Base-by-base conservation (phyloP, 2,329 filamentous ascomycete species). In the Tolypocladium ovalisporum region DNA sequence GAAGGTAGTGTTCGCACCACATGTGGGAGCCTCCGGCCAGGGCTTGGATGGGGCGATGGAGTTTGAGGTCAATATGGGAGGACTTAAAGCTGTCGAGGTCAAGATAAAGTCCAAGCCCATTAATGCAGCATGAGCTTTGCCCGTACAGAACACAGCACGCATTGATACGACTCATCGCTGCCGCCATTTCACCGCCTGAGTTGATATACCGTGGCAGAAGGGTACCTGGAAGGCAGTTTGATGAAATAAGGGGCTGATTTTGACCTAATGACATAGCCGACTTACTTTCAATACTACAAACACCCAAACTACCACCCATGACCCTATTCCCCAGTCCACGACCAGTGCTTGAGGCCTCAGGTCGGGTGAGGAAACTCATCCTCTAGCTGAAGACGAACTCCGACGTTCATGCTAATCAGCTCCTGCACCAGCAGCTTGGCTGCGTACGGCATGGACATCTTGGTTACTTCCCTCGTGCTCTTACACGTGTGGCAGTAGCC, bases 401-500 rank as follows among this genome's bases (percentile, higher is more conserved):
- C 89, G n/a, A 99, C 90, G 71, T 99, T 99, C 94, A 99, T 99
- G 71, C 90, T 96, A 68, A 96, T 87, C 67, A 99, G 74, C 75
- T 99, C 94, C 76, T 99, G 94, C 54, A 97, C 90, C 57, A 99
- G 76, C 68, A 99, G 75, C 80, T 99, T 97, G 1, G 94, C 94
- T 22, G 94, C 94, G 73, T 99, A 99, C 37, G 94, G 94, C 81
- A 99, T 95, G 37, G 87, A 93, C 88, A 99, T 96, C 72, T 88
- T 87, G 19, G 90, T 87, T 32, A 99, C 90, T 35, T 88, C 85
- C 58, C 88, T 83, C 42, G 89, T 92, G 64, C 85, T 90, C 76
- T 90, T 86, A 74, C 94, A 99, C 5, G 89, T 91, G 74, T 95
- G 89, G 71, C 94, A 99, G 83, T 90, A 97, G 34, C 91, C 91